A percentile compares a stretch with the other conserved stretches of the same genome.
Evolutionary conservation across 2,329 filamentous ascomycete species (phyloP).

Genomic region (Fusarium robinianum): DNA sequence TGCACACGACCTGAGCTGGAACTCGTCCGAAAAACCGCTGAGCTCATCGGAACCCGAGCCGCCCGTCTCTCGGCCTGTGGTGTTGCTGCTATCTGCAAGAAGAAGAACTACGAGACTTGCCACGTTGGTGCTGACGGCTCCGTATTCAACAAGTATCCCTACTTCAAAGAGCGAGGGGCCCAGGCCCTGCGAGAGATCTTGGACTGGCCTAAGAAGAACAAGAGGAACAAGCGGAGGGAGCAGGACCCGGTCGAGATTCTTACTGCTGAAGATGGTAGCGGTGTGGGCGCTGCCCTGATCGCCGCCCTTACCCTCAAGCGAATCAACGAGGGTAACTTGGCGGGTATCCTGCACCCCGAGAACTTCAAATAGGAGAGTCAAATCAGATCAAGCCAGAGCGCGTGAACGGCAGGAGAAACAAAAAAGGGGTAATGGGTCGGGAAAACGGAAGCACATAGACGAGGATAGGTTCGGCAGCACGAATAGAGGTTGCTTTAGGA

Average conservation of each 20-base stretch:
- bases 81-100: conserved; percentile 94
- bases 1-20: conserved; percentile 81
- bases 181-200: conserved; percentile 91
- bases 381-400: conserved; percentile 1
- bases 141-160: conserved; percentile 98
- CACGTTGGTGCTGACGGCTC: conserved; percentile 97
- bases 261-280: conserved; percentile 91
- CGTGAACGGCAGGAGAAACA: conserved; percentile 17
- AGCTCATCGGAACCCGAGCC: conserved; percentile 92
- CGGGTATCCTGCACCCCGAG: conserved; percentile 67
- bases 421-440: conserved; percentile 24
- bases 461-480: conserved; percentile 23
- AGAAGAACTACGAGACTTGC: conserved; percentile 86
- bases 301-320: conserved; percentile 72
- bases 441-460: conserved; percentile 33
- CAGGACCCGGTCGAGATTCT: conserved; percentile 87
- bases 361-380: conserved; percentile 52
- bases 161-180: conserved; percentile 93
- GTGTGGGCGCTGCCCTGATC: conserved; percentile 96
- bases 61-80: conserved; percentile 93
- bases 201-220: conserved; percentile 80
- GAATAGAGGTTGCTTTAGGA: conserved; percentile 16
- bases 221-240: conserved; percentile 67
- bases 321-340: conserved; percentile 64
- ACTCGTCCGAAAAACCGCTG: conserved; percentile 83